These are phyloP conservation scores for Tylopilus plumbeoviolaceoides DNA, from an alignment of 768 basidiomycete species.

Conservation along the genomic window DNA sequence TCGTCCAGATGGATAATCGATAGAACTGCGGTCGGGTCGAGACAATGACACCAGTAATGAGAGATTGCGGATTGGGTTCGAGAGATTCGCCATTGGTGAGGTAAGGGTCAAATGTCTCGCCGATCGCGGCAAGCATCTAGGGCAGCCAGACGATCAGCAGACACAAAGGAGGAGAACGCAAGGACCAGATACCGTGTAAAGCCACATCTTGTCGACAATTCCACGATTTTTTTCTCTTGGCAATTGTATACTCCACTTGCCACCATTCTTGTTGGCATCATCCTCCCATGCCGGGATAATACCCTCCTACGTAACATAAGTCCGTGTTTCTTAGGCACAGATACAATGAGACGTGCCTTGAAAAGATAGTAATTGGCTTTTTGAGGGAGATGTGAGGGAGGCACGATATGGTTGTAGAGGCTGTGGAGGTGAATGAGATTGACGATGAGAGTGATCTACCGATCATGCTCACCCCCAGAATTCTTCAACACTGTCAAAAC, in stretches of 20 bases:
- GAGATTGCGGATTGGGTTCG: conserved; percentile 47
- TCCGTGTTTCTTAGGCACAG: conserved; percentile 1
- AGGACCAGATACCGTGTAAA: conserved; percentile 73
- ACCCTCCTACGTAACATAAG: conserved; percentile 56
- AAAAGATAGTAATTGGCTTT: conserved; percentile 99
- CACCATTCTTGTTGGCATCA: conserved; percentile 92
- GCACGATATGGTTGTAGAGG: conserved; percentile 95
- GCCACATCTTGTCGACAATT: conserved; percentile 93
- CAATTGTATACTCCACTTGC: conserved; percentile 98
- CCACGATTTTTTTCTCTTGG: conserved; percentile 90
- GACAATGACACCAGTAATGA: conserved; percentile 93
- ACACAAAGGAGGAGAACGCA: neutral
- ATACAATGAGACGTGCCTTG: conserved; percentile 55
- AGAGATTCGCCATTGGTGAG: conserved; percentile 46
- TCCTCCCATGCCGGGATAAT: conserved; percentile 99
- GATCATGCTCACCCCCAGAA: conserved; percentile 85
- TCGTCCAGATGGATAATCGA: conserved; percentile 97
- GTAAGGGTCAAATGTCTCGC: conserved; percentile 95
- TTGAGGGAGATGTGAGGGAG: conserved; percentile 86
- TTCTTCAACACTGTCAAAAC: conserved; percentile 95
- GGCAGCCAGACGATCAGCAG: conserved; percentile 1
- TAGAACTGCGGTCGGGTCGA: conserved; percentile 94
- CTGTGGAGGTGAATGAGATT: conserved; percentile 37
- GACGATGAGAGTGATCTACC: neutral
- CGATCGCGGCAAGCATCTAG: conserved; percentile 99